Evolutionary conservation across 768 basidiomycete genomes (phyloP), one percentile per base, ranked within the genome.

Genomic region (Chalciporus piperatus): DNA sequence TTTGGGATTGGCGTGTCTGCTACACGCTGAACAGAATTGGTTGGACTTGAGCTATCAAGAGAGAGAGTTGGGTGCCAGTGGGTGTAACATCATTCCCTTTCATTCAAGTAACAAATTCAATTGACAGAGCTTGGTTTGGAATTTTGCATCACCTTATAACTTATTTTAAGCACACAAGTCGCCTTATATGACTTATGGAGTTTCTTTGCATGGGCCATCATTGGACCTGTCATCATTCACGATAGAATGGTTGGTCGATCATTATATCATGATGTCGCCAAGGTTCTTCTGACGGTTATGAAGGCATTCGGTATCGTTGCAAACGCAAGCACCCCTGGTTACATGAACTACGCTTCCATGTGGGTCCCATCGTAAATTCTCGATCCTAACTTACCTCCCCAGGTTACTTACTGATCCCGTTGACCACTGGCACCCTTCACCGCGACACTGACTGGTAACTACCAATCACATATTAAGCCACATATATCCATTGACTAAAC

Each of bases 1-100:
- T 78, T 16, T 82, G 75, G 59, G 83, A 84, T 59, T 84, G 81
- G 82, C 83, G 84, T 56, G 74, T 82, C 46, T 82, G 81, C 50
- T 84, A 81, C 78, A 78, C 78, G 14, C 70, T 83, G 19, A 82
- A 74, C 63, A 72, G 79, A 39, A 57, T 83, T 22, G 83, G 81
- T n/a, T 83, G 80, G 71, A 78, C 75, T 10, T 74, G 75, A 56
- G 81, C 83, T 62, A 83, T 85, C 55, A 69, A 69, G 13, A 66
- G 82, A 45, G 83, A 83, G 46, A 82, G 82, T 22, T 83, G 81
- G 79, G 79, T 79, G 54, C 4, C 33, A 35, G 3, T 35, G 5
- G n/a, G n/a, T n/a, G n/a, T n/a, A n/a, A n/a, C n/a, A n/a, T 25
- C 25, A 3, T 25, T 7, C 25, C 25, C 16, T 16, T 2, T 35